Base-by-base conservation (phyloP, 768 basidiomycete species). In the Leccinum subtestaceum region DNA sequence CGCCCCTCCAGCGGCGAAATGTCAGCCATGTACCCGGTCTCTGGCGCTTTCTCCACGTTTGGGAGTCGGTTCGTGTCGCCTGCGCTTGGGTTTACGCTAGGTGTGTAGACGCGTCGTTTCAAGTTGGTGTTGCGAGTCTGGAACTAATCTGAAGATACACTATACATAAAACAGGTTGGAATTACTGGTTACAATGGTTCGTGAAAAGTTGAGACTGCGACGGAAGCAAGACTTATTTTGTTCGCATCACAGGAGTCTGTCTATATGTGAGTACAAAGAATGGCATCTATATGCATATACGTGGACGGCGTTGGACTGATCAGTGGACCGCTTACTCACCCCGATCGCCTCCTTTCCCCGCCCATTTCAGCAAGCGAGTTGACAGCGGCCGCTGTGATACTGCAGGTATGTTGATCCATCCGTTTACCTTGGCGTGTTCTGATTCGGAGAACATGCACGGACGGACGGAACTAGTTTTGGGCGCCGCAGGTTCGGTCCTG, bases 1-100 rank as follows among this genome's bases (percentile, higher is more conserved):
- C 43, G 10, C n/a, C n/a, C 10, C 38, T 25, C 19, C 32, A 83
- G 81, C 32, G 85, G 85, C 11, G 86, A 87, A 67, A 87, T 89
- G 86, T 77, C 85, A 21, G 78, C 83, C 17, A 81, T 85, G 73
- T 85, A 77, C 58, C 85, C 84, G 0, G 82, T 86, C 25, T 82
- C 83, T 25, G 86, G 84, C 34, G 81, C 83, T 34, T 86, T 86
- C 67, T 81, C 84, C 17, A 73, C 76, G 21, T 84, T 86, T 59
- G 84, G 82, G 1, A 73, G 77, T 19, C 78, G 84, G 31, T 86
- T 86, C 59, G 80, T 87, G 48, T 84, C 83, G 12, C 81, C 81
- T 21, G 80, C 83, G 2, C 75, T 87, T 29, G 85, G 83, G 5
- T 86, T 85, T 63, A 82, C 83, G 19, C 71, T 83, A 43, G 83